phyloP scores from a whole-genome alignment of 1,284 basidiomycete genomes.

The Lignosus rhinocerotis region DNA sequence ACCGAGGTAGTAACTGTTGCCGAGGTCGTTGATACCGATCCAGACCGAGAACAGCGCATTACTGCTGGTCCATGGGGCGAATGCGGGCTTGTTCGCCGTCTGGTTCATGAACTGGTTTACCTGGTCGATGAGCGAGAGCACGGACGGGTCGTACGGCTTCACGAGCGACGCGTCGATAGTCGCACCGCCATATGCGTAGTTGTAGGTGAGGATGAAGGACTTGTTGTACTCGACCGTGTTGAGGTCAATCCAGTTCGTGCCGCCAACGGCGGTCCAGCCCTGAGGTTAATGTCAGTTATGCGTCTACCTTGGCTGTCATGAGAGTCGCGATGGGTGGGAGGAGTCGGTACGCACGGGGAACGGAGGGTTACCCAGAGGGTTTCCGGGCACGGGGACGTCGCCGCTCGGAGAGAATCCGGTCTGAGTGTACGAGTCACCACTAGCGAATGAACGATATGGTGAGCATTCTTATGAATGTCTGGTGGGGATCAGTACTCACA shows the following conservation, averaged over 20 bases:
- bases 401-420: slow-evolving; percentile 48
- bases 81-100: slow-evolving; percentile 45
- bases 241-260: slow-evolving; percentile 57
- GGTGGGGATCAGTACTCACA: slow-evolving; percentile 34
- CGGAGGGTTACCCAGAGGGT: slow-evolving; percentile 58
- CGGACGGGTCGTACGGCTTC: slow-evolving; percentile 47
- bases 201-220: neutral
- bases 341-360: slow-evolving; percentile 42
- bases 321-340: neutral
- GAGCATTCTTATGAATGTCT: neutral
- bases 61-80: slow-evolving; percentile 51
- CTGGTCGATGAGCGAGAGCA: slow-evolving; percentile 55
- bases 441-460: slow-evolving; percentile 23
- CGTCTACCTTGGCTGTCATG: neutral
- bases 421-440: slow-evolving; percentile 61
- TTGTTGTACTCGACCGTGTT: neutral
- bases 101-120: slow-evolving; percentile 51
- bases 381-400: slow-evolving; percentile 44
- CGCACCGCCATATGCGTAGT: neutral
- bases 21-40: slow-evolving; percentile 66
- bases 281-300: slow-evolving; percentile 4
- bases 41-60: slow-evolving; percentile 59
- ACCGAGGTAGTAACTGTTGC: slow-evolving; percentile 47
- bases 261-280: slow-evolving; percentile 56
- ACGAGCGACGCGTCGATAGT: slow-evolving; percentile 49